Evolutionary conservation across 2,329 filamentous ascomycete genomes (phyloP), one percentile per base, ranked within the genome.

Genomic region (Exophiala bonariae): DNA sequence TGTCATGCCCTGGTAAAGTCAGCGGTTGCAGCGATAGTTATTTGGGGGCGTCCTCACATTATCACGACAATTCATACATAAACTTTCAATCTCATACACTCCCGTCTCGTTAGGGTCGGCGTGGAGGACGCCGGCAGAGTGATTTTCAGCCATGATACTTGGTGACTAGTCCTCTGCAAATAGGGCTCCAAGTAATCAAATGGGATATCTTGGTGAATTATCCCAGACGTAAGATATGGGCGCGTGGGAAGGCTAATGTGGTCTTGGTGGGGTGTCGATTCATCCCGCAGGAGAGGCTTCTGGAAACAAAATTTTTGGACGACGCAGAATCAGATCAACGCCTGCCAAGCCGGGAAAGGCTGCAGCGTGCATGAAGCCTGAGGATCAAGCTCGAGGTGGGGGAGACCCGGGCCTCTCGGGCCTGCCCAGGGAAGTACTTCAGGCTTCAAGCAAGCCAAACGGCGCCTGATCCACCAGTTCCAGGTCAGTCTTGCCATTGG

Each of bases 1-100:
- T 11, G 93, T 99, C 1, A 76, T 81, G 61, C 93, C 93, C 87
- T 95, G 52, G 4, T 11, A 2, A 31, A 35, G 66, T 47, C 56
- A 47, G 38, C 42, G 14, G 40, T 52, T 41, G 41, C 41, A 16
- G 16, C 39, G 19, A 9, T 26, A 19, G 36, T 18, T n/a, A 33
- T 17, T 18, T 9, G 3, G 6, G 22, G 32, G 32, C 28, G 22
- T 26, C 6, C 23, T 6, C 23, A 87, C 86, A 77, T 89, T 87
- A 59, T 89, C 76, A 59, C 84, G 80, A 70, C 87, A 92, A 73
- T 89, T 90, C 87, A 92, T 91, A 75, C 87, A 92, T 17, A 92
- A 76, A 56, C 85, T 89, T 68, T 91, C 86, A 17, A 76, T 58
- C 40, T 69, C 60, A 58, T 73, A 70, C 4, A 72, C 59, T 28